Evolutionary conservation across 495 filamentous ascomycete genomes (phyloP).

Genomic region (Hyaloscypha variabilis): DNA sequence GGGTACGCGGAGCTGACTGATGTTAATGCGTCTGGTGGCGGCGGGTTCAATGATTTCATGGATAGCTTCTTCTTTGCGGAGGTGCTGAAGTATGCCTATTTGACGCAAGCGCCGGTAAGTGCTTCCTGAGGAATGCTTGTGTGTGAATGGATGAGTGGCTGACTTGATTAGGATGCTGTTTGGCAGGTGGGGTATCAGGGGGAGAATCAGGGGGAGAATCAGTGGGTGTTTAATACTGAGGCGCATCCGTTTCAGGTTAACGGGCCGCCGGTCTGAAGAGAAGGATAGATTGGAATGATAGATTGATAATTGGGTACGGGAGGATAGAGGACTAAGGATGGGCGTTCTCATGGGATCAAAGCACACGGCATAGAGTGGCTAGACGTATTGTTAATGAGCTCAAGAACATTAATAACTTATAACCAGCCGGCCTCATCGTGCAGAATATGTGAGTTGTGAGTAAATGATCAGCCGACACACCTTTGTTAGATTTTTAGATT

Average conservation of each 20-base stretch:
- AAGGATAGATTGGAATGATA: background rate
- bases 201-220: conserved; percentile 53
- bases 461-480: no score
- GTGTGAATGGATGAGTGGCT: background rate
- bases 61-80: conserved; percentile 94
- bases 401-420: no score
- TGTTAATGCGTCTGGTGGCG: conserved; percentile 68
- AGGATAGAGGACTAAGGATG: background rate
- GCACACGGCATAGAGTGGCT: no score
- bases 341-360: no score
- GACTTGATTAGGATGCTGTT: conserved; percentile 48
- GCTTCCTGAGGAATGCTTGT: background rate
- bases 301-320: background rate
- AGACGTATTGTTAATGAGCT: no score
- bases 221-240: conserved; percentile 85
- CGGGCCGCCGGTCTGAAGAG: conserved; percentile 37
- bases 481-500: no score
- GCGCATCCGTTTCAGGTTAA: conserved; percentile 73
- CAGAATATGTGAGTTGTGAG: no score
- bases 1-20: conserved; percentile 69
- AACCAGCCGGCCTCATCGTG: no score
- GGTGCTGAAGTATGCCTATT: conserved; percentile 82
- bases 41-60: conserved; percentile 66
- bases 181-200: conserved; percentile 65
- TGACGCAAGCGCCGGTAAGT: conserved; percentile 60